phyloP scores from a whole-genome alignment of 2,329 filamentous ascomycete genomes.

The Pseudonectria foliicola region DNA sequence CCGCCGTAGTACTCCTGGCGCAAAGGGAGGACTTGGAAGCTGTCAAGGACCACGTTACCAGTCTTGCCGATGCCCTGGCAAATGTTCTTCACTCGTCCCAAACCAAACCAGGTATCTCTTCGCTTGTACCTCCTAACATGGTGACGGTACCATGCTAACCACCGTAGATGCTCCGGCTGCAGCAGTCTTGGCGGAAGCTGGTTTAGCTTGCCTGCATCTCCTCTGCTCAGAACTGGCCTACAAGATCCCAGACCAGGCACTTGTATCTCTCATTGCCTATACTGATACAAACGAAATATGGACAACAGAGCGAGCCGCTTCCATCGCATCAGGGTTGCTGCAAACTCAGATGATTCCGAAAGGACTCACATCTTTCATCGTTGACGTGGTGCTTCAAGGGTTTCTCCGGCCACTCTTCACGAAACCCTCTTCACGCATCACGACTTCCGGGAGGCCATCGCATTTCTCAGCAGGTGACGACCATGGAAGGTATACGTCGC shows the following conservation, averaged over 20 bases:
- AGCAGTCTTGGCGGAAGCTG: slow-evolving; percentile 16
- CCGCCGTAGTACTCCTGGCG: no score
- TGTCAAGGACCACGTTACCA: no score
- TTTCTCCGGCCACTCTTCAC: slow-evolving; percentile 64
- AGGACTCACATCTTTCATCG: slow-evolving; percentile 33
- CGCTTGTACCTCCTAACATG: no score
- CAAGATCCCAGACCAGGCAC: slow-evolving; percentile 10
- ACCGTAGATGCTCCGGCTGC: not conserved
- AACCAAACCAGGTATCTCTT: no score
- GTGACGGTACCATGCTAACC: no score
- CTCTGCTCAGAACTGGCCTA: slow-evolving; percentile 11
- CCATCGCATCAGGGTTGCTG: slow-evolving; percentile 27
- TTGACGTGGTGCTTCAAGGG: slow-evolving; percentile 50
- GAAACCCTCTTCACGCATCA: slow-evolving; percentile 39
- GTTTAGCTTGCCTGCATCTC: slow-evolving; percentile 21
- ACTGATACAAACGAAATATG: slow-evolving; percentile 29
- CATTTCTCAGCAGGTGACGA: slow-evolving; percentile 13
- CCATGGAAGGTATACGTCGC: not conserved
- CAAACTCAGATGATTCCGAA: slow-evolving; percentile 15
- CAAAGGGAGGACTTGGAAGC: no score
- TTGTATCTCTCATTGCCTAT: slow-evolving; percentile 27
- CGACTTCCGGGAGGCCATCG: slow-evolving; percentile 23
- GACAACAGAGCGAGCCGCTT: slow-evolving; percentile 28
- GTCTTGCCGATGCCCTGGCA: no score
- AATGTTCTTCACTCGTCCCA: no score